These are phyloP conservation scores for Forsythia viridissima DNA, from an alignment of 257 asterid species.

Conservation along the genomic window DNA sequence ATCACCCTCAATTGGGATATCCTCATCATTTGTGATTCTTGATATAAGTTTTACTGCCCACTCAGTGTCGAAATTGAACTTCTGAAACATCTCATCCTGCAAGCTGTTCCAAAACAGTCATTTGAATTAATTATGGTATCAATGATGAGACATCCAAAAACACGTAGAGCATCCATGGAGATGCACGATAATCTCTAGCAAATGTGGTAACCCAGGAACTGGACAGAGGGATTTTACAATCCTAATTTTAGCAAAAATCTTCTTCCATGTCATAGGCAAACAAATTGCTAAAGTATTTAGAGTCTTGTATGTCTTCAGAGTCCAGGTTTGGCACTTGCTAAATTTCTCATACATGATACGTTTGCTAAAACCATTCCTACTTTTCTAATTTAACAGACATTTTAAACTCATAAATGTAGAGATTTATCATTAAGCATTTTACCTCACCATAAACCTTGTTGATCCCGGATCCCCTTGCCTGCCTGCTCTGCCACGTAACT, in stretches of 20 bases:
- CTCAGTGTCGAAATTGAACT: conserved; percentile 92
- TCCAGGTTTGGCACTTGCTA: neutral
- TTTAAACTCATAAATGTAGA: neutral
- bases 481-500: conserved; percentile 99
- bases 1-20: conserved; percentile 87
- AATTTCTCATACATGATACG: neutral
- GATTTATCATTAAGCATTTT: conserved; percentile 19
- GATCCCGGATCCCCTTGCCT: conserved; percentile 99
- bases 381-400: neutral
- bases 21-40: conserved; percentile 84
- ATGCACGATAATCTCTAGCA: neutral
- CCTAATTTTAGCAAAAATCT: neutral
- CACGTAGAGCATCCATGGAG: neutral
- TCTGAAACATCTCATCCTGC: conserved; percentile 98
- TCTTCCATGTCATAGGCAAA: neutral
- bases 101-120: conserved; percentile 52
- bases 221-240: neutral
- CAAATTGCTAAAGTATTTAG: neutral
- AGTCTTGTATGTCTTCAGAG: neutral
- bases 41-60: conserved; percentile 96
- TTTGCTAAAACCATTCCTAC: neutral
- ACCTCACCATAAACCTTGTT: conserved; percentile 98
- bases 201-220: neutral
- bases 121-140: conserved; percentile 21
- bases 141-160: conserved; percentile 1